Evolutionary conservation across 2,329 filamentous ascomycete species (phyloP), one percentile per base, ranked within the genome.

Genomic region (Pseudogymnoascus sp.): DNA sequence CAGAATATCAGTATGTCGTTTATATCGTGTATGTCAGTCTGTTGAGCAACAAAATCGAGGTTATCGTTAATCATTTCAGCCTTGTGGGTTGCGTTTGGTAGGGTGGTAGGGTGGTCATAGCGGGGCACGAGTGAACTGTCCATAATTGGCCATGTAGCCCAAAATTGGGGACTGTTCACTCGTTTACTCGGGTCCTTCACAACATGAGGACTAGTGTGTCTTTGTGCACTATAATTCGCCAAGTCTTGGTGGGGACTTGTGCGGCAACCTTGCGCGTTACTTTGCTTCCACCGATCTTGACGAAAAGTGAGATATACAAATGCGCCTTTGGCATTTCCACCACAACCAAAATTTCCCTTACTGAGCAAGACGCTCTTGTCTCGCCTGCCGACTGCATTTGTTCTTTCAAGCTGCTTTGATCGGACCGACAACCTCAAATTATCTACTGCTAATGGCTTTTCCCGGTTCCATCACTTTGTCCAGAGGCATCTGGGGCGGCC

Each of bases 221-320:
- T 42, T 42, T 42, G 26, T 21, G 50, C 28, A 57, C 50, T 57
- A 57, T 57, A 57, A 13, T 57, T 57, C 28, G 50, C 50, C 50
- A 57, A 57, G 50, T 28, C 28, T 57, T 35, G 15, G 50, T 57
- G 50, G 50, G 50, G 50, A 57, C 28, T 33, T 57, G 50, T 57
- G 50, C 50, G 50, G 50, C 50, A 57, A 57, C 50, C 50, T 57
- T 57, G 50, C 50, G 50, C 50, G 50, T 57, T 57, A 57, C 50
- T 57, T 57, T 57, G 50, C 50, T 19, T 26, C 50, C 28, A 57
- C 28, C 28, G 50, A 57, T 57, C 50, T 57, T 28, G 50, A 57
- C 28, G 50, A 57, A 57, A 57, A 57, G 50, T 57, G 50, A 57
- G 50, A 57, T 57, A 57, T 57, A 57, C 50, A 57, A 57, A 57